Base-by-base conservation (phyloP, 768 basidiomycete genomes). In the Pholiota microspora region DNA sequence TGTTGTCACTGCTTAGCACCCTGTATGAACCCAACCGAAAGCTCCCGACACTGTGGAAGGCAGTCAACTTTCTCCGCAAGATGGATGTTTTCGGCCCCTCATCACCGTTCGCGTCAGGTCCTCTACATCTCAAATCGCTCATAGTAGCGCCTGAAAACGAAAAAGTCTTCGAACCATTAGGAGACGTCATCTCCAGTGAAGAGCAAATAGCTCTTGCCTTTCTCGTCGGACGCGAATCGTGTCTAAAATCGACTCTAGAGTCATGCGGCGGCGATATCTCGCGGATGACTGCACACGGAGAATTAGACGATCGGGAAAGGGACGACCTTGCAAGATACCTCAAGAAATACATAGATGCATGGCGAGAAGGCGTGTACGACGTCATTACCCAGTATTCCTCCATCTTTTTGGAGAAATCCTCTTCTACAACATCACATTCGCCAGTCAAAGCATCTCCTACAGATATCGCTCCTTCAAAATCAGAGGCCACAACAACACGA, bases 331-430 rank as follows among this genome's bases (percentile, higher is more conserved):
- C 87, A 31, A 74, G 86, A 31, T 94, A 86, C 71, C 75, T 96
- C 58, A 87, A 92, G 63, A 87, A 84, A 65, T 94, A 93, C 69
- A 84, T 96, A 59, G 95, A 96, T 64, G 70, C 85, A 9, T 97
- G 95, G 87, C 77, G 94, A 49, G 95, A 98, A 71, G 87, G 90
- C 44, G 89, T 93, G 18, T 90, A 95, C 72, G 94, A 98, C 69
- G 83, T 95, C 68, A 80, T 96, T 61, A 89, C 89, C 13, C 94
- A 96, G 66, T 97, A 85, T 63, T 80, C 87, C 2, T 85, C 92
- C 34, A 94, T 97, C 58, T 96, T 98, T 69, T 82, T 94, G 31
- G 89, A 92, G 57, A 83, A 81, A 49, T 72, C 74, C 0, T 38
- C 57, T 7, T 63, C 77, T 4, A 49, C 64, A 45, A 42, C 47